Base-by-base conservation (phyloP, 2,329 filamentous ascomycete species). In the Aureobasidium vineae region DNA sequence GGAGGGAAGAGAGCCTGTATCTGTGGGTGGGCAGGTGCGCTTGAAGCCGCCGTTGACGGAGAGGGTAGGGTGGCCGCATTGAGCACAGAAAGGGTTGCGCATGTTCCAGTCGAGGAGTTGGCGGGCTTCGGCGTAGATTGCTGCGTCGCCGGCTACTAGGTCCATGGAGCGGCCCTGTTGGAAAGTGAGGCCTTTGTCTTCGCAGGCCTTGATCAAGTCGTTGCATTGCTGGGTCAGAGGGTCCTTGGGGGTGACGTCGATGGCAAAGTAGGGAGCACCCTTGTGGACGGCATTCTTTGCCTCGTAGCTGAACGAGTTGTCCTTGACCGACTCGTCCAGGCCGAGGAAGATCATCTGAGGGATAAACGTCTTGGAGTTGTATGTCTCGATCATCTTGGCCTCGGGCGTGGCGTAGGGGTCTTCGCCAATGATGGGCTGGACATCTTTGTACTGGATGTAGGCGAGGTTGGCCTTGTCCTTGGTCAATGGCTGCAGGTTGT, bases 81-180 rank as follows among this genome's bases (percentile, higher is more conserved):
- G 89, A 38, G 88, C 92, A 77, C 95, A 99, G 82, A 92, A 99
- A 36, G 89, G 90, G 78, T 96, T 97, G 61, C 94, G 90, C 31
- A 84, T 84, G 79, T 99, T 98, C 95, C 95, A 99, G 80, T 98
- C 95, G 41, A 96, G 82, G 31, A 97, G 83, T 53, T 92, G 90
- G 65, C 94, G 88, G 8, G 92, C 91, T 78, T 97, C 91, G 16
- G 92, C 94, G 72, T 92, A 97, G 53, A 97, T 90, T 59, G 93
- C 92, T 67, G 93, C 95, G 73, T 88, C 84, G 70, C 85, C 80
- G 1, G 88, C 81, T 4, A 82, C 80, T 38, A 91, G 81, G 10
- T 82, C 82, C 77, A 89, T 82, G 50, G 89, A 81, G 67, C 90
- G 82, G 16, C 91, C 88, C 66, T 87, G 82, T 43, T 88, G 83